A percentile compares a stretch with the other conserved stretches of the same genome.
Evolutionary conservation across 164 flowering plant species (phyloP).

Genomic region (Stephania japonica): DNA sequence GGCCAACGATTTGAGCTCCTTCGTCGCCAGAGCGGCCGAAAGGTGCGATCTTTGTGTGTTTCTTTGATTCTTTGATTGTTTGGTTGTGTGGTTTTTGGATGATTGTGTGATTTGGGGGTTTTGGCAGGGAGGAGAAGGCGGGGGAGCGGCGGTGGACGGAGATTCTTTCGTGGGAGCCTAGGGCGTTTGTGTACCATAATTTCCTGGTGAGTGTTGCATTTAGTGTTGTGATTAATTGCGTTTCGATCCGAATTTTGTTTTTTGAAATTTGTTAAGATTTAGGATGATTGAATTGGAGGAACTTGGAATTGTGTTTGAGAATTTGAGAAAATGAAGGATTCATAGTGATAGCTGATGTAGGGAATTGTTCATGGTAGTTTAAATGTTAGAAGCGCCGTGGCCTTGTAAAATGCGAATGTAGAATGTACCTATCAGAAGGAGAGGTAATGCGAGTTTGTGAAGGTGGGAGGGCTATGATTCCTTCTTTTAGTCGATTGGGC

Average conservation of each 20-base stretch:
- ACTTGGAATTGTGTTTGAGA: not conserved
- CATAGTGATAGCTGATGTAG: not conserved
- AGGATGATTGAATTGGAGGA: not conserved
- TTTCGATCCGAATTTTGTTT: too few species aligned
- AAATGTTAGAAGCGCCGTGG: not conserved
- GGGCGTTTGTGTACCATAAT: slow-evolving; percentile 72
- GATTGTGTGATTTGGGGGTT: not conserved
- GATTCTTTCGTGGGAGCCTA: slow-evolving; percentile 87
- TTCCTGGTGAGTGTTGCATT: slow-evolving; percentile 46
- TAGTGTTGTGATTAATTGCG: too few species aligned
- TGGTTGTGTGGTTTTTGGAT: not conserved
- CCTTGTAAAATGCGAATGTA: not conserved
- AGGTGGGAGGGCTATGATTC: not conserved
- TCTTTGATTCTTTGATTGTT: not conserved
- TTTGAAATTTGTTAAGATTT: too few species aligned
- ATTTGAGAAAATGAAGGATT: not conserved
- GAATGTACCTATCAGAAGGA: not conserved
- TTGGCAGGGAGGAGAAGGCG: slow-evolving; percentile 21
- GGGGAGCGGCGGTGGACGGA: slow-evolving; percentile 58
- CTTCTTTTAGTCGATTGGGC: not conserved
- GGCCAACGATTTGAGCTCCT: slow-evolving; percentile 47
- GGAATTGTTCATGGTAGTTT: not conserved
- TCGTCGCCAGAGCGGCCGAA: slow-evolving; percentile 21
- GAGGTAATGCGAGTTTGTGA: not conserved
- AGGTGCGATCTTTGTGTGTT: slow-evolving; percentile 18